Evolutionary conservation across 345 rosid genomes (phyloP).

Genomic region (Hypericum perforatum): DNA sequence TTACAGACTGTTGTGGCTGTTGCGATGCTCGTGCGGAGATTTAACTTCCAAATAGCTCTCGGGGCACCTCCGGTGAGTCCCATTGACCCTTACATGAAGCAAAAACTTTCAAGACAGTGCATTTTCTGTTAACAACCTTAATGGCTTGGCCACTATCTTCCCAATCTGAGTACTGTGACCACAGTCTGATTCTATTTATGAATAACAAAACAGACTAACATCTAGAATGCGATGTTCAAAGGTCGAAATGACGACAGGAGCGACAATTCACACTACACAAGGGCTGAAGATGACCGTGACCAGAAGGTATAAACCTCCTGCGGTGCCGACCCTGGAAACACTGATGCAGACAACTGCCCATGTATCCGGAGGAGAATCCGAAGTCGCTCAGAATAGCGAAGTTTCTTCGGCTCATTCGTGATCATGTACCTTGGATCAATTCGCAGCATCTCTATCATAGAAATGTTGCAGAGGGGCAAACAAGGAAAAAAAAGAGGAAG

Average conservation of each 20-base stretch:
- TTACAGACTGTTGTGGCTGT: conserved; percentile 69
- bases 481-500: too few species aligned
- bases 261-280: conserved; percentile 85
- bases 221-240: conserved; percentile 13
- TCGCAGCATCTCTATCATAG: too few species aligned
- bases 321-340: conserved; percentile 31
- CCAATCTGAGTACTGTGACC: too few species aligned
- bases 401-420: conserved; percentile 42
- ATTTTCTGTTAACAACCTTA: background rate
- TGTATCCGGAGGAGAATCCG: conserved; percentile 16
- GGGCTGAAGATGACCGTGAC: conserved; percentile 69
- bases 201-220: too few species aligned
- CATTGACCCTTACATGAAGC: background rate
- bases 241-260: conserved; percentile 92
- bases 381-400: conserved; percentile 30
- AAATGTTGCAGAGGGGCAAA: too few species aligned
- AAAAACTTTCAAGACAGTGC: background rate
- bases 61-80: conserved; percentile 80
- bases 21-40: conserved; percentile 80
- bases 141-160: too few species aligned
- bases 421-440: background rate
- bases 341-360: conserved; percentile 18
- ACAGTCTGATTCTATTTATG: too few species aligned
- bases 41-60: conserved; percentile 62
- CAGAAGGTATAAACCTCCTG: conserved; percentile 40